Base-by-base conservation (phyloP, 257 asterid genomes). In the Plantago ovata region DNA sequence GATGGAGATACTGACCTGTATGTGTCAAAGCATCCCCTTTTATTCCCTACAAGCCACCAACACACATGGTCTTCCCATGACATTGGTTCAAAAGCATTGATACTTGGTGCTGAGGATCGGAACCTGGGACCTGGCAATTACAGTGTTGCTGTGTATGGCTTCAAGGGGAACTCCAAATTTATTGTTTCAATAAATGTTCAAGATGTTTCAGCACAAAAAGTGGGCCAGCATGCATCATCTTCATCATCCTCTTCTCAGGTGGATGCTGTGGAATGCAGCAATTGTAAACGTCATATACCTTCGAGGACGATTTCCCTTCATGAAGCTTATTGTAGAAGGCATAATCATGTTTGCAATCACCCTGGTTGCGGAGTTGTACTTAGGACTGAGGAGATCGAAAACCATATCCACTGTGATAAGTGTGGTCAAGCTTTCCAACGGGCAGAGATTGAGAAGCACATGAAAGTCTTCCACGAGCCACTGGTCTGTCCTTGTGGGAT, bases 31-130 rank as follows among this genome's bases (percentile, higher is more conserved):
- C 96, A 93, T 67, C 99, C 99, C 9, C 83, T 93, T 51, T 45
- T 93, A 72, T 93, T 89, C 70, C 96, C 97, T 16, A 84, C 91
- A 1, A 79, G 73, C 50, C 99, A 93, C 77, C 96, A 86, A 66
- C 97, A 93, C 52, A 65, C 66, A 36, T 93, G 97, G 97, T 93
- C 99, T 41, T 93, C 95, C 18, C 96, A 93, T 57, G 96, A 93
- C 36, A 51, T 89, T 63, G 97, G 99, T 53, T 77, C 95, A 18
- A 93, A 93, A 76, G 63, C 74, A n/a, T 71, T 93, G 77, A 74
- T 89, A 15, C 82, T 93, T 16, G 75, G 90, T 54, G 70, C 82
- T 0, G 87, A 81, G 68, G 95, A 85, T 71, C 76, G 28, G 53
- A 87, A 69, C 70, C 56, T 86, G 56, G 94, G 87, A 22, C 69